Conservation (phyloP, 169 alveolate species). For the Plasmodium chabaudi region DNA sequence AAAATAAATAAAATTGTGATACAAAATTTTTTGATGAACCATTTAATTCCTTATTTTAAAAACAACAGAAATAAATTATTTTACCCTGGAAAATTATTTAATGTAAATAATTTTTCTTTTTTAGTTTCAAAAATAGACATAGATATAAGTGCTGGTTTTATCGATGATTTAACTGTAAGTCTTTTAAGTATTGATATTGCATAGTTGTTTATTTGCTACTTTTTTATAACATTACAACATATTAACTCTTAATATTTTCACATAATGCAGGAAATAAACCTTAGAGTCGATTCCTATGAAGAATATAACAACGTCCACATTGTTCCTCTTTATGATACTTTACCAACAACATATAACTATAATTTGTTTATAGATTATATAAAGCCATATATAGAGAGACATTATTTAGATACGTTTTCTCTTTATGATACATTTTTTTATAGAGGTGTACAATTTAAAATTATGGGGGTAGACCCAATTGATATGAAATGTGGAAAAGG, state of each 20-base stretch:
- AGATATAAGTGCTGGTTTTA: conserved; percentile 46
- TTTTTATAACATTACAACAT: neutral
- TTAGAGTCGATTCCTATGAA: conserved; percentile 75
- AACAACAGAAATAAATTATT: conserved; percentile 45
- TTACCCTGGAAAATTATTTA: conserved; percentile 36
- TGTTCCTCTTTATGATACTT: conserved; percentile 80
- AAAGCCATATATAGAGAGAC: conserved; percentile 79
- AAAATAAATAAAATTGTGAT: neutral
- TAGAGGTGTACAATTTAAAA: conserved; percentile 82
- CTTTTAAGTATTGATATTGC: neutral
- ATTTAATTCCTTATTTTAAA: conserved; percentile 45
- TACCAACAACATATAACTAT: conserved; percentile 80
- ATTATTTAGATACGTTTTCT: conserved; percentile 78
- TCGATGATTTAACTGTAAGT: conserved; percentile 38
- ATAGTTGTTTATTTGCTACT: neutral
- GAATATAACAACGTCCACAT: conserved; percentile 77
- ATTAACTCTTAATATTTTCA: neutral
- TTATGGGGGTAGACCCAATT: conserved; percentile 80
- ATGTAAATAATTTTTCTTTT: conserved; percentile 42
- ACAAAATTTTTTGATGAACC: conserved; percentile 21
- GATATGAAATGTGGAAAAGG: conserved; percentile 76
- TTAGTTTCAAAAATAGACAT: conserved; percentile 33
- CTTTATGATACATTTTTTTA: conserved; percentile 81
- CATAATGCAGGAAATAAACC: conserved; percentile 29
- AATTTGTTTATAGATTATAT: conserved; percentile 78